phyloP scores from a whole-genome alignment of 306 rosid genomes.

The Acacia crassicarpa region DNA sequence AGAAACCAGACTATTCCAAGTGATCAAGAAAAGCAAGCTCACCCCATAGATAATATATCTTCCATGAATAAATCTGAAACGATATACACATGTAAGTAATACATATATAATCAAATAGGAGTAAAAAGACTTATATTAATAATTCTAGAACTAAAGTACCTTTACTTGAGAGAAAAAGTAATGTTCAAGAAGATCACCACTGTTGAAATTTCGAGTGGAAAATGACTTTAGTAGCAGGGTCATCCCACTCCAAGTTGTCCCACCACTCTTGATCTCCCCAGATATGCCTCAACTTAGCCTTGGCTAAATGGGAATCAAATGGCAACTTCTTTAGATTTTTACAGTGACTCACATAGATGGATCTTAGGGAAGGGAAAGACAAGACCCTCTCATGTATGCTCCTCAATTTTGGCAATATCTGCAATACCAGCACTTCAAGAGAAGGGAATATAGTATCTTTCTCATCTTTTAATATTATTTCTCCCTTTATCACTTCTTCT shows the following conservation, averaged over 20 bases:
- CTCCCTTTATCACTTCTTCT: too few relatives aligned
- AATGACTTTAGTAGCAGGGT: background rate
- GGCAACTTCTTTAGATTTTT: background rate
- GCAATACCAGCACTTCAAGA: rapidly evolving
- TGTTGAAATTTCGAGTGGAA: background rate
- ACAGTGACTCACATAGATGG: rapidly evolving
- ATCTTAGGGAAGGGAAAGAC: background rate
- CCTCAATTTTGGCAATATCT: background rate
- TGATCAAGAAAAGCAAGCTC: too few relatives aligned
- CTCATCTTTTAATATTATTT: too few relatives aligned
- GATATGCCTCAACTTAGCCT: background rate
- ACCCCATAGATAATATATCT: too few relatives aligned
- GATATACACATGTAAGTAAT: too few relatives aligned
- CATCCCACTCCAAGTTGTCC: background rate
- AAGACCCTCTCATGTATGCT: background rate
- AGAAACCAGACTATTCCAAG: too few relatives aligned
- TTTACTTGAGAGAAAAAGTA: background rate
- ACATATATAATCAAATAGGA: too few relatives aligned
- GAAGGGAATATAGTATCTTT: background rate
- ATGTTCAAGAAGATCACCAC: too few relatives aligned
- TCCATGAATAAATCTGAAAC: too few relatives aligned
- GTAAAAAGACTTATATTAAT: background rate
- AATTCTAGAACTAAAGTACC: too few relatives aligned
- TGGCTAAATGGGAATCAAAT: background rate
- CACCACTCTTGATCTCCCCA: background rate